Conservation (phyloP, 148 eudicot species). For the Camellia granthamiana region DNA sequence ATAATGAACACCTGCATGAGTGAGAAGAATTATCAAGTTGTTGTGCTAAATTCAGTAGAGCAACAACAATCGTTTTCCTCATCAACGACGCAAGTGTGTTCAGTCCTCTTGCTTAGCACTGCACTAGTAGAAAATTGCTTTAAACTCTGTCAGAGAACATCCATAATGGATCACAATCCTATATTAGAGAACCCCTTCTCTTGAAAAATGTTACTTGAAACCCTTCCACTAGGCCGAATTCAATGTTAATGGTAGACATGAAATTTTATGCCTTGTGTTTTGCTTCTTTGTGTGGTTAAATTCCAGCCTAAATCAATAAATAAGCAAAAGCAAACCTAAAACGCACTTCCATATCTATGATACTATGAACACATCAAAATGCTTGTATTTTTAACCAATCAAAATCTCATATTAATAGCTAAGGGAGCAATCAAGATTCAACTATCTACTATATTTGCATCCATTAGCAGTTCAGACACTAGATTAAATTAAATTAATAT, state of each 20-base stretch:
- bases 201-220: background rate
- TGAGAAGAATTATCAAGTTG: slow-evolving; percentile 6
- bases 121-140: background rate
- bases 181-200: background rate
- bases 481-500: background rate
- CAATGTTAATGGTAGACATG: background rate
- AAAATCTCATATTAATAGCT: background rate
- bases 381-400: background rate
- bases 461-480: background rate
- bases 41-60: background rate
- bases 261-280: background rate
- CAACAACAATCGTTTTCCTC: slow-evolving; percentile 1
- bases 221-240: background rate
- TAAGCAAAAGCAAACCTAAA: background rate
- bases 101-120: background rate
- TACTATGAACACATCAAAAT: background rate
- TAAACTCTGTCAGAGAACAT: background rate
- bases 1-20: slow-evolving; percentile 70
- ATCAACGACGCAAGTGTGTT: background rate
- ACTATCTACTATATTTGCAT: background rate
- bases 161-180: background rate
- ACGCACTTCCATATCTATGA: background rate
- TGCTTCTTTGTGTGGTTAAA: background rate
- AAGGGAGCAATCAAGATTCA: background rate
- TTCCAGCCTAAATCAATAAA: background rate